Evolutionary conservation across 306 rosid species (phyloP).

Genomic region (Comarum palustre): DNA sequence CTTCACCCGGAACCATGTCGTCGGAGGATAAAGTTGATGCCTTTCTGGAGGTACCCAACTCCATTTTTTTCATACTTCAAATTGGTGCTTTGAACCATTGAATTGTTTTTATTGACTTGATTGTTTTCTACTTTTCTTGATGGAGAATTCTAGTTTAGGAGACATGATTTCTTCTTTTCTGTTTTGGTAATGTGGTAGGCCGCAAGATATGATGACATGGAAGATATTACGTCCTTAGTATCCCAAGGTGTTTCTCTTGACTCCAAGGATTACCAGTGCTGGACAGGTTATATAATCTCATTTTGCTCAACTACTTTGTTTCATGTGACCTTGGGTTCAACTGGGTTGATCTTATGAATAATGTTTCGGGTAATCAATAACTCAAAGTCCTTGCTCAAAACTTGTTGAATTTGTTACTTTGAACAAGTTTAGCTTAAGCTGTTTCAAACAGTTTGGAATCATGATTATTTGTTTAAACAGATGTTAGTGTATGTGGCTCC

Average conservation of each 20-base stretch:
- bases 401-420: background rate
- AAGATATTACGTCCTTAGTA: conserved; percentile 53
- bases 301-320: background rate
- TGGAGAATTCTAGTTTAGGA: too few relatives aligned
- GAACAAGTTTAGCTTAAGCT: background rate
- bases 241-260: conserved; percentile 56
- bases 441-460: background rate
- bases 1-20: too few relatives aligned
- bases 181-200: conserved; percentile 28
- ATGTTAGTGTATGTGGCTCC: background rate
- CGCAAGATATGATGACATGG: conserved; percentile 69
- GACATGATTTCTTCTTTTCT: too few relatives aligned
- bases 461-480: background rate
- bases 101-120: too few relatives aligned
- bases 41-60: too few relatives aligned
- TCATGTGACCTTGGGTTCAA: background rate
- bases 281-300: conserved; percentile 49
- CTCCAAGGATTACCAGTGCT: conserved; percentile 66
- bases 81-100: too few relatives aligned
- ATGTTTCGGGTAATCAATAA: background rate
- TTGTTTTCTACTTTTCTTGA: too few relatives aligned
- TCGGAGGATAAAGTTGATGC: too few relatives aligned
- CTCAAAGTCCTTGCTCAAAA: background rate
- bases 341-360: background rate
- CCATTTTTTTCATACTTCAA: too few relatives aligned